Evolutionary conservation across 768 basidiomycete species (phyloP).

Genomic region (Sarcodon sp.): DNA sequence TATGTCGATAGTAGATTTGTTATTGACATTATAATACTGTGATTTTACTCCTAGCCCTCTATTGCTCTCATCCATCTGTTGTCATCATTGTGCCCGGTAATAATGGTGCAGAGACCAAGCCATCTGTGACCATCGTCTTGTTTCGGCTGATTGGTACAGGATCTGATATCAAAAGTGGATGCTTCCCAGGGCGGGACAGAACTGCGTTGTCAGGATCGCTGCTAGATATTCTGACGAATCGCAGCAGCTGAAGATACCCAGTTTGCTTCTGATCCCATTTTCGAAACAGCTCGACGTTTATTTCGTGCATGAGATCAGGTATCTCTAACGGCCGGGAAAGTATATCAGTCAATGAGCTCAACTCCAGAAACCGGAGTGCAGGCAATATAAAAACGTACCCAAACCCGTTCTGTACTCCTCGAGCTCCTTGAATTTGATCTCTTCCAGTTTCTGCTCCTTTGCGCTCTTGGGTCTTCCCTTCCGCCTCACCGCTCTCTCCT

Average conservation of each 20-base stretch:
- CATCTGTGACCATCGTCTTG: not conserved
- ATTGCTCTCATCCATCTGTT: no score
- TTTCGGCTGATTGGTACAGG: not conserved
- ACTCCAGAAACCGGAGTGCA: conserved; percentile 1
- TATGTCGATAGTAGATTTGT: conserved; percentile 4
- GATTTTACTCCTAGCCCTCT: no score
- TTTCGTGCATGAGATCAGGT: conserved; percentile 62
- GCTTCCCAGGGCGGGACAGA: conserved; percentile 51
- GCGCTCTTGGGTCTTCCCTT: conserved; percentile 68
- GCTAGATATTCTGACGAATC: conserved; percentile 67
- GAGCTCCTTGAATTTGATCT: conserved; percentile 49
- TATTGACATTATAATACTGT: no score
- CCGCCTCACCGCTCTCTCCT: conserved; percentile 45
- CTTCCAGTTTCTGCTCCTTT: conserved; percentile 57
- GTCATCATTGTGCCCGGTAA: no score
- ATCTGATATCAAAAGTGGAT: conserved; percentile 20
- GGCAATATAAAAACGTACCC: conserved; percentile 32
- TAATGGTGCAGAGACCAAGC: no score
- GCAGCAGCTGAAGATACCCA: conserved; percentile 56
- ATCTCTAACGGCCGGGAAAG: conserved; percentile 37
- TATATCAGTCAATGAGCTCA: not conserved
- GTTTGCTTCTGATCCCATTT: conserved; percentile 70
- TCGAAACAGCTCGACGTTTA: conserved; percentile 59
- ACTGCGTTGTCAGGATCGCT: conserved; percentile 29
- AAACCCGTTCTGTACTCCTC: conserved; percentile 74